Percentiles rank a stretch among this genome's conserved stretches.
Conservation (phyloP, 1,139 yeast species). For the Petasospora rhodanensis region DNA sequence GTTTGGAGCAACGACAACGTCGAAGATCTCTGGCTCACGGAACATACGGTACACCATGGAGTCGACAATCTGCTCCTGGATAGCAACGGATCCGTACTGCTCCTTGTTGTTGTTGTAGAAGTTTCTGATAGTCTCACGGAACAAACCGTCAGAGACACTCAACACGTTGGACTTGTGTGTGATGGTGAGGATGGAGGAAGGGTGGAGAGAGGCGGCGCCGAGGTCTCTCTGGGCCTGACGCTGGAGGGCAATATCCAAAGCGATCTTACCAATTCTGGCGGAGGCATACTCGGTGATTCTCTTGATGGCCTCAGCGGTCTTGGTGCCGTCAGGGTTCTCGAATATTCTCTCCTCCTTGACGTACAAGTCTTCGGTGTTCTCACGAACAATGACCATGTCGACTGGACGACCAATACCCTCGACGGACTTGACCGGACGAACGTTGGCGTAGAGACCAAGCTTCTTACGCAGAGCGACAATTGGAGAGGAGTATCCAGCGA, state of each 20-base stretch:
- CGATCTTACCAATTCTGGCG: constrained; percentile 81
- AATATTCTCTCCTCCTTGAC: constrained; percentile 85
- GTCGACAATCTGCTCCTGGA: constrained; percentile 96
- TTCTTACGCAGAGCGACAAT: constrained; percentile 96
- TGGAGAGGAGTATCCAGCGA: constrained; percentile 95
- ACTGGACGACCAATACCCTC: constrained; percentile 77
- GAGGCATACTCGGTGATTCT: constrained; percentile 90
- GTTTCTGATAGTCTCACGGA: constrained; percentile 84
- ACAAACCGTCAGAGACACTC: constrained; percentile 88
- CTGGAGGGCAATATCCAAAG: constrained; percentile 86
- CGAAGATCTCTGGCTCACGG: constrained; percentile 95
- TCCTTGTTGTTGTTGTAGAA: constrained; percentile 66
- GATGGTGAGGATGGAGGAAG: constrained; percentile 72
- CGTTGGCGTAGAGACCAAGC: constrained; percentile 91
- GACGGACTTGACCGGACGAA: constrained; percentile 94
- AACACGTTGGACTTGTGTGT: constrained; percentile 96
- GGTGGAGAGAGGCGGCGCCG: constrained; percentile 50
- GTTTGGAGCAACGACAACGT: constrained; percentile 97
- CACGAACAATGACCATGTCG: constrained; percentile 96
- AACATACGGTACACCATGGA: constrained; percentile 98
- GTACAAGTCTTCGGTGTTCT: constrained; percentile 95
- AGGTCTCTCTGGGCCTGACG: constrained; percentile 76
- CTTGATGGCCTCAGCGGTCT: constrained; percentile 96
- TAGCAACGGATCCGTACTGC: constrained; percentile 50
- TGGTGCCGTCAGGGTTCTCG: constrained; percentile 66